These are phyloP conservation scores for Candida argentea DNA, from an alignment of 805 yeast genomes.

Conservation along the genomic window DNA sequence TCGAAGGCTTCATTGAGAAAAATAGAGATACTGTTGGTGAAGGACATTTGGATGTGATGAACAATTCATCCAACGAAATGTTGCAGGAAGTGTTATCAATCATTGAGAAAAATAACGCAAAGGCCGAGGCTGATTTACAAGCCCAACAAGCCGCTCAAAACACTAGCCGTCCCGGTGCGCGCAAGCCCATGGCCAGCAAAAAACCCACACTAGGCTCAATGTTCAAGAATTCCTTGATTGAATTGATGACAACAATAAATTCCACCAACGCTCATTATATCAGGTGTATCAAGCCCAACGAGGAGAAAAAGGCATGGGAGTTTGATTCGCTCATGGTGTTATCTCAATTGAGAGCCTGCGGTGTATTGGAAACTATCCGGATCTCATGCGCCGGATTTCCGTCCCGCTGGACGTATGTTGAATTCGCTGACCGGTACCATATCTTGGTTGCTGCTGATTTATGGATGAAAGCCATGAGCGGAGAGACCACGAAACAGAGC, in stretches of 20 bases:
- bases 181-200: constrained; percentile 39
- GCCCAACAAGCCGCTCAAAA: constrained; percentile 5
- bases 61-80: constrained; percentile 56
- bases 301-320: constrained; percentile 89
- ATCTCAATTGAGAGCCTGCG: constrained; percentile 94
- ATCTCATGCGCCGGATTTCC: constrained; percentile 98
- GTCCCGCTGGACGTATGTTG: constrained; percentile 88
- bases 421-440: constrained; percentile 84
- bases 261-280: constrained; percentile 95
- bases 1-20: constrained; percentile 93
- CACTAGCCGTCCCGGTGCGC: constrained; percentile 7
- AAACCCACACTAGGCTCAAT: constrained; percentile 94
- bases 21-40: constrained; percentile 97
- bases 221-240: constrained; percentile 85
- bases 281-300: constrained; percentile 96
- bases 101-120: constrained; percentile 49
- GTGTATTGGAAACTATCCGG: constrained; percentile 93
- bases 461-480: constrained; percentile 52
- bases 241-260: constrained; percentile 84
- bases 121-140: constrained; percentile 28
- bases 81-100: constrained; percentile 55
- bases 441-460: constrained; percentile 64
- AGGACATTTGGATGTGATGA: constrained; percentile 82
- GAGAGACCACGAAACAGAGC: constrained; percentile 41
- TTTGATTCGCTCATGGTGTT: constrained; percentile 93